These are phyloP conservation scores for Fusarium sp. DNA, from an alignment of 2,329 filamentous ascomycete genomes.

Conservation along the genomic window DNA sequence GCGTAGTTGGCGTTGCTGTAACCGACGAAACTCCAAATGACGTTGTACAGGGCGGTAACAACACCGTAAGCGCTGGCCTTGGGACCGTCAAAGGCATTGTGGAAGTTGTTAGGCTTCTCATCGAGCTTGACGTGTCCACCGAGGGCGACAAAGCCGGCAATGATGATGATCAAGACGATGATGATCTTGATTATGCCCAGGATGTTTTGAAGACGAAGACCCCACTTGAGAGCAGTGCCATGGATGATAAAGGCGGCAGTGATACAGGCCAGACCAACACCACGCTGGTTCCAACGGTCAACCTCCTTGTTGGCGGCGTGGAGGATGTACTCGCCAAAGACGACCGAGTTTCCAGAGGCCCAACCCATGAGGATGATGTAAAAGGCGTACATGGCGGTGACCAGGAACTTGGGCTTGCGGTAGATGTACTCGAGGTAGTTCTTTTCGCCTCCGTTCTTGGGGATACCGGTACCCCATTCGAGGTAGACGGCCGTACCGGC, in stretches of 20 bases:
- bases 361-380: conserved; percentile 74
- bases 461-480: conserved; percentile 74
- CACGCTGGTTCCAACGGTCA: conserved; percentile 75
- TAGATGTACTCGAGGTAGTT: conserved; percentile 76
- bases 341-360: conserved; percentile 75
- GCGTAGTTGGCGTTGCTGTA: conserved; percentile 78
- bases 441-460: conserved; percentile 74
- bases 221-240: conserved; percentile 72
- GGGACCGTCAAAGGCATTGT: conserved; percentile 73
- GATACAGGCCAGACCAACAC: conserved; percentile 74
- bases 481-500: conserved; percentile 74
- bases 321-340: conserved; percentile 78
- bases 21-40: conserved; percentile 77
- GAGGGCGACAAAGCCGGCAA: conserved; percentile 71
- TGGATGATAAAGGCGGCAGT: conserved; percentile 75
- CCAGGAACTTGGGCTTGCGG: conserved; percentile 70
- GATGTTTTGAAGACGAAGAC: conserved; percentile 74
- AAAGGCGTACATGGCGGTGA: conserved; percentile 69
- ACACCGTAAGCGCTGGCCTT: conserved; percentile 74
- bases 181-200: conserved; percentile 75
- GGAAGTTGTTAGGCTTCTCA: conserved; percentile 71
- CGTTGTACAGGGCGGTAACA: conserved; percentile 78
- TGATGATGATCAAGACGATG: conserved; percentile 73
- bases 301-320: conserved; percentile 73
- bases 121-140: conserved; percentile 70